Evolutionary conservation across 1,139 yeast species (phyloP).

Genomic region (Kazachstania sp.): DNA sequence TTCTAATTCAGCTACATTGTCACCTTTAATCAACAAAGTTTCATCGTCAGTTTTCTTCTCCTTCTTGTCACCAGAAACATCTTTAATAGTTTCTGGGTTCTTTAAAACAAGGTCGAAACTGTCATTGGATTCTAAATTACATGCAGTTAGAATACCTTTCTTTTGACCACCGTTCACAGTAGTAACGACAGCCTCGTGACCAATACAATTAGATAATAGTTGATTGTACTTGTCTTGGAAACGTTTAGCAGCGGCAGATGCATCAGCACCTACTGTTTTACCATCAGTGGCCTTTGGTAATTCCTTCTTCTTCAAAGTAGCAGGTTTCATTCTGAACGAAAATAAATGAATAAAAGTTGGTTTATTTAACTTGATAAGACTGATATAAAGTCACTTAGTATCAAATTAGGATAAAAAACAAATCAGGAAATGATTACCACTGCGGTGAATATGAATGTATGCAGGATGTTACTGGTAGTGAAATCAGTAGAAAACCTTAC

Average conservation of each 20-base stretch:
- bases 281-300: not conserved
- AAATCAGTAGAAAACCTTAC: too few species aligned
- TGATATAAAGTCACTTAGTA: too few species aligned
- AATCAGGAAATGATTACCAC: not conserved
- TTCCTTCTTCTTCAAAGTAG: slow-evolving; percentile 5
- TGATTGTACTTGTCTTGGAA: slow-evolving; percentile 44
- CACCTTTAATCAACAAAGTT: slow-evolving; percentile 44
- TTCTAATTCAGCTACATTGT: slow-evolving; percentile 58
- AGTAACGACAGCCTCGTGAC: slow-evolving; percentile 49
- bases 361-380: too few species aligned
- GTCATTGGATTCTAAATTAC: slow-evolving; percentile 35
- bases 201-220: slow-evolving; percentile 47
- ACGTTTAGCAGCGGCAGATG: slow-evolving; percentile 21
- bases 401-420: not conserved
- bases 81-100: slow-evolving; percentile 39
- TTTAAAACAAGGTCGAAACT: slow-evolving; percentile 47
- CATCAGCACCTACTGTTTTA: slow-evolving; percentile 10
- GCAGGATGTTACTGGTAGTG: too few species aligned
- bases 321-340: slow-evolving; percentile 6
- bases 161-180: slow-evolving; percentile 54
- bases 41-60: slow-evolving; percentile 36
- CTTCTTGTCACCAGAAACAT: slow-evolving; percentile 10
- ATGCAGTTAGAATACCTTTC: slow-evolving; percentile 48
- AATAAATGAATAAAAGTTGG: too few species aligned
- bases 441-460: not conserved